Evolutionary conservation across 108 stramenopile species (phyloP), one percentile per base, ranked within the genome.

Genomic region (Cyclotella cryptica): DNA sequence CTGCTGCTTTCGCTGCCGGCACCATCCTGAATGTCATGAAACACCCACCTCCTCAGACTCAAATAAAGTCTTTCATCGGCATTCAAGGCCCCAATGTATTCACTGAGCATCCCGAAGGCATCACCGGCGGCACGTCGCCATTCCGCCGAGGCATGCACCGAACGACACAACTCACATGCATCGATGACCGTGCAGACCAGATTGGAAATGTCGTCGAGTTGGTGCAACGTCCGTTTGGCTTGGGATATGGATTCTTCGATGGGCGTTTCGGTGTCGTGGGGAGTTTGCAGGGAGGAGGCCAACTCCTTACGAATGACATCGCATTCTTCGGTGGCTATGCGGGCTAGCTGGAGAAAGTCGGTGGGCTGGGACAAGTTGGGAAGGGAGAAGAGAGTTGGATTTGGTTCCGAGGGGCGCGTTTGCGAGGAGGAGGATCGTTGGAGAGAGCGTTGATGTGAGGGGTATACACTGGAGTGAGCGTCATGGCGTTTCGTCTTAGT

Each of bases 111-210:
- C 29, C 72, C 71, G 71, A 97, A 98, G 17, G 96, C 91, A 26
- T 85, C 77, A 22, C 89, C 70, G 18, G 98, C 97, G 1, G 84
- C 87, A 1, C 88, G 66, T 27, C 98, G 69, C 90, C 94, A 96
- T 57, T 73, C 73, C 3, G 84, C 66, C 55, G 68, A 75, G 17
- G 89, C 85, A 79, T 98, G 98, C 0, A 90, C 93, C 19, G 88
- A 95, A 12, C 97, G 91, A 72, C 94, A 93, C 4, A 98, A 66
- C 71, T 98, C 98, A 17, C 96, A 95, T 7, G 98, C 96, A 79
- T 98, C 98, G 66, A 98, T 97, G 55, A 97, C 96, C 69, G 93
- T 92, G 84, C 98, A 98, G 8, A 98, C 90, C 12, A 80, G 75
- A 59, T 91, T 93, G 58, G 88, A 90, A 11, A 98, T 96, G 45